A percentile compares a stretch with the other conserved stretches of the same genome.
These are phyloP conservation scores for Handroanthus guayacan DNA, from an alignment of 257 asterid species.

Conservation along the genomic window DNA sequence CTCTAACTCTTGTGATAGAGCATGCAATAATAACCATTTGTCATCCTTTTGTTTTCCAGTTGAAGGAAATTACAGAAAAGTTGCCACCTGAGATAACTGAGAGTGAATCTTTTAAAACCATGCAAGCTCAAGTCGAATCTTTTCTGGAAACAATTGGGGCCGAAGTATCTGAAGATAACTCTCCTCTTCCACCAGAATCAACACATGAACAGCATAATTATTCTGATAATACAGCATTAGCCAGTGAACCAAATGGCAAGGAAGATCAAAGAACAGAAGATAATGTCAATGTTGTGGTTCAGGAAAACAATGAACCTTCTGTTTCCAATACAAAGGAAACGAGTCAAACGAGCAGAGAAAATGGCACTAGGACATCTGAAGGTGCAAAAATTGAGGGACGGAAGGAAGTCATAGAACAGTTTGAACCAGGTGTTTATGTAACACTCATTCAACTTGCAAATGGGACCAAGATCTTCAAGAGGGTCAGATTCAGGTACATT, in stretches of 20 bases:
- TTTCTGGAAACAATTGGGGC: slow-evolving; percentile 49
- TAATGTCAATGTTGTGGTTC: slow-evolving; percentile 22
- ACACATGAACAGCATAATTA: slow-evolving; percentile 34
- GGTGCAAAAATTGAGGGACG: slow-evolving; percentile 50
- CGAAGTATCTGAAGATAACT: slow-evolving; percentile 46
- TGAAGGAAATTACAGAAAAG: slow-evolving; percentile 69
- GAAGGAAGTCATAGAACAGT: slow-evolving; percentile 83
- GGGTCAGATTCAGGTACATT: slow-evolving; percentile 87
- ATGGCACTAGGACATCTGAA: slow-evolving; percentile 46
- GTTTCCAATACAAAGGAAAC: slow-evolving; percentile 42
- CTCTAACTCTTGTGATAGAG: background rate
- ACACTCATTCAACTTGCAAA: slow-evolving; percentile 60
- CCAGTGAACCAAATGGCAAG: background rate
- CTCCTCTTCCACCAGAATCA: slow-evolving; percentile 35
- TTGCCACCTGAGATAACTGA: slow-evolving; percentile 74
- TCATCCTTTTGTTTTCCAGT: slow-evolving; percentile 47
- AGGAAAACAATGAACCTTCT: slow-evolving; percentile 50
- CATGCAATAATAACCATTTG: slow-evolving; percentile 12
- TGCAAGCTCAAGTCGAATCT: slow-evolving; percentile 61
- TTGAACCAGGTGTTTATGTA: slow-evolving; percentile 95
- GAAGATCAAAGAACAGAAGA: slow-evolving; percentile 31
- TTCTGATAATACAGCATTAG: slow-evolving; percentile 22
- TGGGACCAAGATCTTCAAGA: slow-evolving; percentile 77
- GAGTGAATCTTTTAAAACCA: slow-evolving; percentile 51
- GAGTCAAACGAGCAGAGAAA: slow-evolving; percentile 41